These are phyloP conservation scores for Arabis hirsuta DNA, from an alignment of 345 rosid genomes.

Conservation along the genomic window DNA sequence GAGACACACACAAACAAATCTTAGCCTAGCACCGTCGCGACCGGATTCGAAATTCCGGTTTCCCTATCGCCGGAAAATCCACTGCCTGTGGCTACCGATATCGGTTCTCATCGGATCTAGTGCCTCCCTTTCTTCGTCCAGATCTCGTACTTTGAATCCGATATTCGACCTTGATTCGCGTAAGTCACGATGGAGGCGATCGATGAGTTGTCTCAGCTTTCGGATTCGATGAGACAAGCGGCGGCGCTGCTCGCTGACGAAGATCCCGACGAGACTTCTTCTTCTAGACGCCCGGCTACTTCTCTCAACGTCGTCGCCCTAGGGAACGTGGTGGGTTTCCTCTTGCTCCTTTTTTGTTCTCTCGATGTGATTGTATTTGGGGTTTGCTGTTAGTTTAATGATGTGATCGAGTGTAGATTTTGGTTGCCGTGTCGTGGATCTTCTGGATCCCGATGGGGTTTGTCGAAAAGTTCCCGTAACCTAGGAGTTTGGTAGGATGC, in stretches of 20 bases:
- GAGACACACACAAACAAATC: constrained; percentile 15
- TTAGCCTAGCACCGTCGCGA: constrained; percentile 37
- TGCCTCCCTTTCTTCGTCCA: constrained; percentile 18
- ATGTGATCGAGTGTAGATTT: constrained; percentile 28
- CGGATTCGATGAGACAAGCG: constrained; percentile 89
- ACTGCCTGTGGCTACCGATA: constrained; percentile 6
- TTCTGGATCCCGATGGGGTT: constrained; percentile 43
- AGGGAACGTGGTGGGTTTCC: constrained; percentile 85
- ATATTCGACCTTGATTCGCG: constrained; percentile 22
- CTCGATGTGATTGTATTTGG: constrained; percentile 25
- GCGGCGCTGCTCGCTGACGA: constrained; percentile 83
- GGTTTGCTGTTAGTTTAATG: constrained; percentile 12
- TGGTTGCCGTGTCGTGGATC: constrained; percentile 36
- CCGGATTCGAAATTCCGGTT: constrained; percentile 30
- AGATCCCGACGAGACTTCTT: constrained; percentile 78
- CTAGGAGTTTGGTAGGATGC: constrained; percentile 34
- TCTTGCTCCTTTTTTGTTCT: constrained; percentile 6
- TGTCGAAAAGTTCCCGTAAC: constrained; percentile 16
- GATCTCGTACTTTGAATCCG: constrained; percentile 36
- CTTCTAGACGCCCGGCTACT: constrained; percentile 63
- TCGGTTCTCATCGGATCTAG: constrained; percentile 26
- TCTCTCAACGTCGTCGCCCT: constrained; percentile 88
- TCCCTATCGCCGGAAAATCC: constrained; percentile 5
- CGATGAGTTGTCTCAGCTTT: constrained; percentile 77
- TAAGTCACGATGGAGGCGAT: constrained; percentile 76